Percentiles rank a stretch among this genome's conserved stretches.
These are phyloP conservation scores for Kluyveromyces lactis DNA, from an alignment of 805 yeast genomes.

Conservation along the genomic window DNA sequence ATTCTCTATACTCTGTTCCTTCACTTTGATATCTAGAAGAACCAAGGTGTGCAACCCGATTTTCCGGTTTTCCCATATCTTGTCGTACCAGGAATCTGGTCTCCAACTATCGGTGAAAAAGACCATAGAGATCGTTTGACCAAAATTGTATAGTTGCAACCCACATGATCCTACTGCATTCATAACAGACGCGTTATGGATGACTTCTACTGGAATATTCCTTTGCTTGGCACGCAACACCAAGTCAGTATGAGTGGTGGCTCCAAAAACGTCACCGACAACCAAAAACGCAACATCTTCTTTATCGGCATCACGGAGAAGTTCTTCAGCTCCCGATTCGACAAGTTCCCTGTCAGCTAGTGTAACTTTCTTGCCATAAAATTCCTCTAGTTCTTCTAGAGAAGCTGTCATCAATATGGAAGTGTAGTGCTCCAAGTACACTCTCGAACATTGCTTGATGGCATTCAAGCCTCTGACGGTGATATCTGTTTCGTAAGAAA, in stretches of 20 bases:
- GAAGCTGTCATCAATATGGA: conserved; percentile 92
- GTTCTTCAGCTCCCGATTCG: conserved; percentile 79
- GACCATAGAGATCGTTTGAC: conserved; percentile 94
- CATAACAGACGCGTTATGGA: conserved; percentile 96
- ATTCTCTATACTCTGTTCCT: conserved; percentile 91
- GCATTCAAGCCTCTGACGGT: conserved; percentile 90
- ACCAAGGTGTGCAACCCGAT: conserved; percentile 89
- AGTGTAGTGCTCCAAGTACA: conserved; percentile 93
- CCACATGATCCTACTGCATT: conserved; percentile 99
- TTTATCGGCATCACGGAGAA: conserved; percentile 63
- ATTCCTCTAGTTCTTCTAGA: conserved; percentile 61
- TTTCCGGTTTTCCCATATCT: conserved; percentile 78
- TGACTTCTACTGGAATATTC: conserved; percentile 66
- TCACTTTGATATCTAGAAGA: conserved; percentile 86
- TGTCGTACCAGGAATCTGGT: conserved; percentile 91
- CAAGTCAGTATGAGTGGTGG: conserved; percentile 94
- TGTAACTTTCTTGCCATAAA: conserved; percentile 77
- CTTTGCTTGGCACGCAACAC: conserved; percentile 85
- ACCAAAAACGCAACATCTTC: conserved; percentile 91
- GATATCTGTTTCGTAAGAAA: conserved; percentile 81
- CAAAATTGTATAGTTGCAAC: conserved; percentile 86
- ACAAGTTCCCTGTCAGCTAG: conserved; percentile 94
- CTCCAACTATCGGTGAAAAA: conserved; percentile 94
- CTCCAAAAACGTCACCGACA: conserved; percentile 97
- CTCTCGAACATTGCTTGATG: conserved; percentile 75